Conservation (phyloP, 345 rosid species). For the Microthlaspi erraticum region DNA sequence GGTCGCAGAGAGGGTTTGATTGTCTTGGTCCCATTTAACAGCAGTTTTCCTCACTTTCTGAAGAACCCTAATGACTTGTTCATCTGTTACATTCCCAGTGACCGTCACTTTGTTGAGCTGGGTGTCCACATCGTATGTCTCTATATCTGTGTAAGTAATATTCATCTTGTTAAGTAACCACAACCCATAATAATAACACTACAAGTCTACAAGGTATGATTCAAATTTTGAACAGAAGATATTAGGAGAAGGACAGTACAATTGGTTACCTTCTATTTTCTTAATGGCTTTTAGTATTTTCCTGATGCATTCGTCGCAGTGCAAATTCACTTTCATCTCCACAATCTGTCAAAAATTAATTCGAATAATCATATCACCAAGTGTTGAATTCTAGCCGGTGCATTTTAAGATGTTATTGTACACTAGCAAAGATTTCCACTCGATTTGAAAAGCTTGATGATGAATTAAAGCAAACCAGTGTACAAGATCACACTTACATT, state of each 20-base stretch:
- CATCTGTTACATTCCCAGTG: slow-evolving; percentile 76
- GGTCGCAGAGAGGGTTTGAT: slow-evolving; percentile 29
- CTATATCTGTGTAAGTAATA: slow-evolving; percentile 66
- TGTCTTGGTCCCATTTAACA: slow-evolving; percentile 50
- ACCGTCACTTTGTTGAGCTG: slow-evolving; percentile 81
- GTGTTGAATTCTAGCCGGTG: background rate
- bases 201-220: background rate
- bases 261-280: slow-evolving; percentile 66
- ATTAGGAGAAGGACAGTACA: background rate
- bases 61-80: slow-evolving; percentile 71
- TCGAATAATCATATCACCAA: background rate
- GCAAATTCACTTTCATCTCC: slow-evolving; percentile 78
- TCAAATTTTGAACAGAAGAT: background rate
- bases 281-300: slow-evolving; percentile 87
- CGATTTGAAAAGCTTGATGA: slow-evolving; percentile 4
- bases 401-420: too few relatives aligned
- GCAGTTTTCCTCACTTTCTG: slow-evolving; percentile 79
- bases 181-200: background rate
- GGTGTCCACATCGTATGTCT: slow-evolving; percentile 77
- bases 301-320: slow-evolving; percentile 79
- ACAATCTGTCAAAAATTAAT: slow-evolving; percentile 55
- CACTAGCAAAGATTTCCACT: too few relatives aligned
- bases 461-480: slow-evolving; percentile 17
- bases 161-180: background rate
- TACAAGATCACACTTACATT: slow-evolving; percentile 29